Evolutionary conservation across 371 early-diverging fungal genomes (phyloP).

Genomic region (Apophysomyces elegans): DNA sequence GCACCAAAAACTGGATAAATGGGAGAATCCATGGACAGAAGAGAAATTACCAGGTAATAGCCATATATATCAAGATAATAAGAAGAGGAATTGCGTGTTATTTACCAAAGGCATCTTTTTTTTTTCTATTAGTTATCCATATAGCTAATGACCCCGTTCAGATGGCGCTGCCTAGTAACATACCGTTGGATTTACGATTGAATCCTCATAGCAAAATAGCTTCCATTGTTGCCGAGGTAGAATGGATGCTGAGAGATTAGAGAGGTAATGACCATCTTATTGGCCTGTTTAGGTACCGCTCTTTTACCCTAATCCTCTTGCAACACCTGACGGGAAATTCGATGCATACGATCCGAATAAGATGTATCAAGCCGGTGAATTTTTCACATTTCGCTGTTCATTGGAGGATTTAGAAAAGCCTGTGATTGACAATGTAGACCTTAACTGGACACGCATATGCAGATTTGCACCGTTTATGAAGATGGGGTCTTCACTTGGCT

Average conservation of each 20-base stretch:
- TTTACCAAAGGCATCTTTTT: background rate
- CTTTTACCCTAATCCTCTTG: slow-evolving; percentile 41
- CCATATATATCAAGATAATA: background rate
- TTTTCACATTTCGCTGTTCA: slow-evolving; percentile 39
- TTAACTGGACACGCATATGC: slow-evolving; percentile 42
- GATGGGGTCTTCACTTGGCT: slow-evolving; percentile 35
- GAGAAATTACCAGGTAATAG: slow-evolving; percentile 37
- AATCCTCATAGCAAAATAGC: slow-evolving; percentile 24
- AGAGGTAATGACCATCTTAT: background rate
- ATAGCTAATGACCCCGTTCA: slow-evolving; percentile 51
- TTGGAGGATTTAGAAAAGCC: slow-evolving; percentile 22
- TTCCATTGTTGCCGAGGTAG: slow-evolving; percentile 32
- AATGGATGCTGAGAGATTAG: background rate
- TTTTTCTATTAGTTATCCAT: slow-evolving; percentile 28
- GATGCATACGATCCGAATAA: slow-evolving; percentile 28
- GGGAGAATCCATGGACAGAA: slow-evolving; percentile 47
- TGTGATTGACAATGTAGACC: slow-evolving; percentile 33
- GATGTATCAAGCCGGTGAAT: slow-evolving; percentile 49
- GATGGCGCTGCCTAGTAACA: slow-evolving; percentile 35
- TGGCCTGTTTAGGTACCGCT: slow-evolving; percentile 28
- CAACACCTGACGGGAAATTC: slow-evolving; percentile 31
- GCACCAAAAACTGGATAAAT: slow-evolving; percentile 27
- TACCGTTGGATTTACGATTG: slow-evolving; percentile 26
- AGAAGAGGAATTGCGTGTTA: background rate
- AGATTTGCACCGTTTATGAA: slow-evolving; percentile 44